phyloP scores from a whole-genome alignment of 768 basidiomycete genomes.

The Lenzites betulinus region DNA sequence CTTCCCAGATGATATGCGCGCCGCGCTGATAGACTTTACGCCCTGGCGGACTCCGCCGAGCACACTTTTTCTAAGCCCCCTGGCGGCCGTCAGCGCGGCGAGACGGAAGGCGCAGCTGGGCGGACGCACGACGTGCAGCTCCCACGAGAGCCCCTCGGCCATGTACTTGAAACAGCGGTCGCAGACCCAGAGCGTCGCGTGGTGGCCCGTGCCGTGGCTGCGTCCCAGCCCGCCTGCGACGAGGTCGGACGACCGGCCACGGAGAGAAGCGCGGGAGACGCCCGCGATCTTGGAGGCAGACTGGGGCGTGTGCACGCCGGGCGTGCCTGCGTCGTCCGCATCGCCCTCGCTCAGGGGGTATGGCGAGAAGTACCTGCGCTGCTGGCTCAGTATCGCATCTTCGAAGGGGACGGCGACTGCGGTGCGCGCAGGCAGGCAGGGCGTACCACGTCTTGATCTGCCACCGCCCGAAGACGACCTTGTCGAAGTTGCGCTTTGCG shows the following conservation, averaged over 20 bases:
- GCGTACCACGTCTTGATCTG: slow-evolving; percentile 87
- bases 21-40: slow-evolving; percentile 88
- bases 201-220: slow-evolving; percentile 46
- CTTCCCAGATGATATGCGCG: slow-evolving; percentile 91
- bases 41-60: slow-evolving; percentile 76
- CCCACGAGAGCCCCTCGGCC: slow-evolving; percentile 71
- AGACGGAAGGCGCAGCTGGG: slow-evolving; percentile 1
- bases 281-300: slow-evolving; percentile 42
- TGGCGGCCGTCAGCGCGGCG: slow-evolving; percentile 13
- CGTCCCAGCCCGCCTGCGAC: slow-evolving; percentile 63
- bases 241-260: slow-evolving; percentile 74
- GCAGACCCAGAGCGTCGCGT: slow-evolving; percentile 76
- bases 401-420: neutral
- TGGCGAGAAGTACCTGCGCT: slow-evolving; percentile 86
- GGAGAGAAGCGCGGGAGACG: slow-evolving; percentile 49
- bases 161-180: slow-evolving; percentile 98
- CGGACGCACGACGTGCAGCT: slow-evolving; percentile 61
- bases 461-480: slow-evolving; percentile 83
- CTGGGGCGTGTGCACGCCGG: slow-evolving; percentile 20
- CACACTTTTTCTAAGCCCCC: slow-evolving; percentile 58
- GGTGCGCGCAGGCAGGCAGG: neutral
- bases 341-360: slow-evolving; percentile 80
- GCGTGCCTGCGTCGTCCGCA: slow-evolving; percentile 47
- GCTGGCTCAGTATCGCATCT: neutral
- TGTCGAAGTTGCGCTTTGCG: slow-evolving; percentile 81